A percentile compares a stretch with the other conserved stretches of the same genome.
Conservation (phyloP, 441 rosid genomes). For the Metrosideros polymorpha region DNA sequence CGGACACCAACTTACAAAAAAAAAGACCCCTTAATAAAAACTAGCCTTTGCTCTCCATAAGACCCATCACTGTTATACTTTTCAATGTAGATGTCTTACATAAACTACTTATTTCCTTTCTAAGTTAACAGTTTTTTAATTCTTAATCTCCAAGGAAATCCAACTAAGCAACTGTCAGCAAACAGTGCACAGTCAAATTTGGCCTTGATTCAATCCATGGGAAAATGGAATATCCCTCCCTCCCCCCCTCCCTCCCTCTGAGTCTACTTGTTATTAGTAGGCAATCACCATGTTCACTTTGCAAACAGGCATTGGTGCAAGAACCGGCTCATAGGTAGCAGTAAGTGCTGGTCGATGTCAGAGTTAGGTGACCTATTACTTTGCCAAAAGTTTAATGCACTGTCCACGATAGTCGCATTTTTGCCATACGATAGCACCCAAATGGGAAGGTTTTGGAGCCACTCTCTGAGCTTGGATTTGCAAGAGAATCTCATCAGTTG, state of each 20-base stretch:
- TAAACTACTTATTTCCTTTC: neutral
- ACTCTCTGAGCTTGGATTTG: neutral
- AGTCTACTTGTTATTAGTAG: neutral
- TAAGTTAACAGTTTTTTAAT: neutral
- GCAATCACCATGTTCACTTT: neutral
- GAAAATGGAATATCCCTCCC: neutral
- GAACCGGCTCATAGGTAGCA: neutral
- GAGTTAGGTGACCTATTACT: neutral
- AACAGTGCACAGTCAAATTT: neutral
- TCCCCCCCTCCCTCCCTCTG: too few species aligned
- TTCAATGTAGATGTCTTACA: neutral
- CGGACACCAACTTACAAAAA: neutral
- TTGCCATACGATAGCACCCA: neutral
- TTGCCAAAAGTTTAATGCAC: neutral
- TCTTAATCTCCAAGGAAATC: neutral
- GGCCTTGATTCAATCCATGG: neutral
- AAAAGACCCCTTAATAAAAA: neutral
- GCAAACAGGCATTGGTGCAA: neutral
- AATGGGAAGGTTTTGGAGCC: neutral
- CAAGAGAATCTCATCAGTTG: neutral
- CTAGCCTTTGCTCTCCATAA: neutral
- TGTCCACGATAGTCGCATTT: neutral
- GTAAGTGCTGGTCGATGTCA: neutral
- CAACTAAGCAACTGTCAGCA: neutral
- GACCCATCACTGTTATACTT: neutral